Evolutionary conservation across 1,284 basidiomycete genomes (phyloP).

Genomic region (Tilletia setariae): DNA sequence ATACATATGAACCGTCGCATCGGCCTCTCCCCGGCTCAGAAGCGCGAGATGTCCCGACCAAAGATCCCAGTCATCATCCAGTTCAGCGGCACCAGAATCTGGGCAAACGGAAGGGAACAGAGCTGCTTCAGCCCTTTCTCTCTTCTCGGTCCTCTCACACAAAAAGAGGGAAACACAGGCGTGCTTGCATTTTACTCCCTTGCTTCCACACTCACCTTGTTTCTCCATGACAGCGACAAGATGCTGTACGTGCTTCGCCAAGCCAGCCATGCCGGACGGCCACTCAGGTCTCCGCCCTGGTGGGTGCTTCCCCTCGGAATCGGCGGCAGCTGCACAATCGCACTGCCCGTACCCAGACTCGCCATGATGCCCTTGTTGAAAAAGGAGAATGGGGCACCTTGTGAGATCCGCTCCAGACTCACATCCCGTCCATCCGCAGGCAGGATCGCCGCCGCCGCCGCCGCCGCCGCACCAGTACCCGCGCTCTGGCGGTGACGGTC

Average conservation of each 20-base stretch:
- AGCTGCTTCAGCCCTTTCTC: neutral
- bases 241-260: slow-evolving; percentile 79
- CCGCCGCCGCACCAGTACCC: no score
- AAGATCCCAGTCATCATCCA: slow-evolving; percentile 63
- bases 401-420: neutral
- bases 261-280: slow-evolving; percentile 67
- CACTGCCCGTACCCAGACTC: slow-evolving; percentile 72
- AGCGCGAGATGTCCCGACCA: slow-evolving; percentile 73
- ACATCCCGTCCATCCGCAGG: neutral
- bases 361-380: slow-evolving; percentile 72
- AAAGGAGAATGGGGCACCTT: slow-evolving; percentile 64
- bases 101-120: neutral
- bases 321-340: slow-evolving; percentile 26
- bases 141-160: neutral
- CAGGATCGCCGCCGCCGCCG: neutral
- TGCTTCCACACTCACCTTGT: slow-evolving; percentile 62
- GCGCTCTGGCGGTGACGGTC: neutral
- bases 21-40: slow-evolving; percentile 55
- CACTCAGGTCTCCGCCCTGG: slow-evolving; percentile 55
- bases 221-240: slow-evolving; percentile 71
- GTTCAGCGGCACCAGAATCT: slow-evolving; percentile 28
- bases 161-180: no score
- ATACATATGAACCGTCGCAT: neutral
- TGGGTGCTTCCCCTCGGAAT: slow-evolving; percentile 14
- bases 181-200: no score